These are phyloP conservation scores for Avena eriantha DNA, from an alignment of 176 grass and related monocot species.

Conservation along the genomic window DNA sequence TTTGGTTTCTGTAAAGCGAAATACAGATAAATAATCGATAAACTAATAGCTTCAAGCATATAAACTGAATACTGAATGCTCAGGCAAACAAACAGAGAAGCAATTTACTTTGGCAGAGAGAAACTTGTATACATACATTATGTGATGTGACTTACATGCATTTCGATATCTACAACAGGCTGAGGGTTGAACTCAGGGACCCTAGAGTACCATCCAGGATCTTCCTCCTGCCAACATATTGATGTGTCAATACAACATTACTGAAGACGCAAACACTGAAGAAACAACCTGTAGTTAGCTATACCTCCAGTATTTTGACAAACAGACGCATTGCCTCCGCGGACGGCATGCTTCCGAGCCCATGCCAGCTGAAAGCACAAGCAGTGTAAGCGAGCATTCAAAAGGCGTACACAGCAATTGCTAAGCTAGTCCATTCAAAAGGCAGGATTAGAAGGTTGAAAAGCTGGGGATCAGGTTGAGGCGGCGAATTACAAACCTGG, in stretches of 20 bases:
- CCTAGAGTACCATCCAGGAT: constrained; percentile 96
- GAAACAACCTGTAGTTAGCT: constrained; percentile 20
- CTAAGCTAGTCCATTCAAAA: constrained; percentile 15
- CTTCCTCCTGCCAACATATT: constrained; percentile 76
- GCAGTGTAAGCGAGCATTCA: constrained; percentile 26
- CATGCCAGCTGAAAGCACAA: constrained; percentile 80
- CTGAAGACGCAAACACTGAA: constrained; percentile 1
- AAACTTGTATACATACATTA: background rate
- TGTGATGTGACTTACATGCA: constrained; percentile 67
- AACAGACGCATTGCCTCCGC: constrained; percentile 97
- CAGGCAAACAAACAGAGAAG: constrained; percentile 18
- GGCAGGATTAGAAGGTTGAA: background rate
- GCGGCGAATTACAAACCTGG: constrained; percentile 58
- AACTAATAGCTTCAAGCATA: constrained; percentile 15
- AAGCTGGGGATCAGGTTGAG: background rate
- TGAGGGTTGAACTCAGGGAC: constrained; percentile 68
- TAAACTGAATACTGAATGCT: constrained; percentile 14
- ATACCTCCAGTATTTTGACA: constrained; percentile 99
- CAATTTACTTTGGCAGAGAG: constrained; percentile 11
- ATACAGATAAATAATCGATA: constrained; percentile 26
- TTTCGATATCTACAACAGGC: constrained; percentile 86
- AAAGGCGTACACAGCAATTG: background rate
- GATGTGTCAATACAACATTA: constrained; percentile 31
- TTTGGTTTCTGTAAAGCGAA: constrained; percentile 63
- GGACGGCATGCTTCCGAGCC: constrained; percentile 85